A percentile compares a stretch with the other conserved stretches of the same genome.
phyloP scores from a whole-genome alignment of 2,329 filamentous ascomycete species.

The Sodiomyces alkalinus region DNA sequence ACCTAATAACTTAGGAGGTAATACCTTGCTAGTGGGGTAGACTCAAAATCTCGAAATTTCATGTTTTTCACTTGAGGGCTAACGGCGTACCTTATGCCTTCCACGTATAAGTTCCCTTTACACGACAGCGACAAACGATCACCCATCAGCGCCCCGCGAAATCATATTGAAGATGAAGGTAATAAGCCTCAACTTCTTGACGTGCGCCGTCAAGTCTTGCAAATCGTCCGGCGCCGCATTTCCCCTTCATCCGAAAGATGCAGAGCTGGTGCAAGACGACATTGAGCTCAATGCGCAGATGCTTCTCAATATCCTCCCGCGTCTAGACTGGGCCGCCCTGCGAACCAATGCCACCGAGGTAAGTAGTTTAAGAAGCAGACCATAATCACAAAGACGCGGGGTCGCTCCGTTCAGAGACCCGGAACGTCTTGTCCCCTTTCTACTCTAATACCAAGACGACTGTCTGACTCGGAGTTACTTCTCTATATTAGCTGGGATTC shows the following conservation, averaged over 20 bases:
- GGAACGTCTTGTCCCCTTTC: no score
- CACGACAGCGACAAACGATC: no score
- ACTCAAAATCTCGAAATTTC: no score
- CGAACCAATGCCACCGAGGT: slow-evolving; percentile 65
- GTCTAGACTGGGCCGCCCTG: slow-evolving; percentile 79
- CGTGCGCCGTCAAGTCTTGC: slow-evolving; percentile 91
- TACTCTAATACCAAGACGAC: no score
- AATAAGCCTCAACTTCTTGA: slow-evolving; percentile 89
- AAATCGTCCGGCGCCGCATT: slow-evolving; percentile 68
- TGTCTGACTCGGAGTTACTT: not conserved
- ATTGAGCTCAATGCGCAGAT: slow-evolving; percentile 69
- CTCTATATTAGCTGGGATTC: slow-evolving; percentile 52
- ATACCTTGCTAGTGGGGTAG: no score
- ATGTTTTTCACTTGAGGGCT: slow-evolving; percentile 8
- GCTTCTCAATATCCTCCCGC: slow-evolving; percentile 68
- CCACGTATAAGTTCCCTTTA: no score
- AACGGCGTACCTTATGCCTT: no score
- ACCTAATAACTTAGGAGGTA: no score
- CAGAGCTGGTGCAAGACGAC: slow-evolving; percentile 75
- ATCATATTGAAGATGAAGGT: slow-evolving; percentile 57
- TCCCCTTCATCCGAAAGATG: slow-evolving; percentile 83
- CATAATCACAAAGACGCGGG: not conserved
- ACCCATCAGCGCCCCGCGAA: no score
- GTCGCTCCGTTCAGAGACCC: no score
- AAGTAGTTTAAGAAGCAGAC: slow-evolving; percentile 12